Evolutionary conservation across 2,329 filamentous ascomycete genomes (phyloP), one percentile per base, ranked within the genome.

Genomic region (Shiraia sp.): DNA sequence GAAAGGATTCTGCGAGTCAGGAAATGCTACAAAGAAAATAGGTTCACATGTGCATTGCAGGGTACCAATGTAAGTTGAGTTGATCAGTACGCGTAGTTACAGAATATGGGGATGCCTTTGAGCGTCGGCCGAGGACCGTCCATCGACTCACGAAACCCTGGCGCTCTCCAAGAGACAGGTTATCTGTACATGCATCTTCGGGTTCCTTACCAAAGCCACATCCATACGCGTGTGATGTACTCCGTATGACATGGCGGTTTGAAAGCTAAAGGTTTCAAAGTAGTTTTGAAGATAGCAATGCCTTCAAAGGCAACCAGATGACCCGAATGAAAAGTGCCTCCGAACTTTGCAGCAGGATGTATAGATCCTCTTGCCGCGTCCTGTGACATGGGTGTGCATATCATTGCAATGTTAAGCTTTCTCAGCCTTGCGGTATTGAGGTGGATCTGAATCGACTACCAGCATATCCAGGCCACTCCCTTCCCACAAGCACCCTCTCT

Each of bases 341-440:
- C 14, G 14, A 5, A 16, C n/a, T 28, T 26, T 33, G 16, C 15
- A 30, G 30, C 17, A n/a, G 17, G 14, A 23, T 22, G 32, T 15
- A 41, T 17, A 16, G 38, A 31, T 45, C 24, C 35, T 47, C 40
- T 41, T 44, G 26, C 16, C 36, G 43, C 34, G 51, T 46, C 40
- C 30, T 49, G 42, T 59, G 55, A 56, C 51, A 49, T 57, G 41
- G 36, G 32, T 49, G 40, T 28, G 44, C 40, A 38, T 25, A 32
- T 36, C 47, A 32, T 45, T 37, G 37, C n/a, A n/a, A 49, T 39
- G 27, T 42, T 25, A 55, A 48, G 47, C 47, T 51, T 54, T 35
- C 48, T 51, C 51, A 55, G 55, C 53, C 53, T 42, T 52, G 44
- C 27, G 34, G 47, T 32, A 19, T 22, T 45, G 16, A n/a, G 14